phyloP scores from a whole-genome alignment of 495 filamentous ascomycete species.

The Tuber calosporum region DNA sequence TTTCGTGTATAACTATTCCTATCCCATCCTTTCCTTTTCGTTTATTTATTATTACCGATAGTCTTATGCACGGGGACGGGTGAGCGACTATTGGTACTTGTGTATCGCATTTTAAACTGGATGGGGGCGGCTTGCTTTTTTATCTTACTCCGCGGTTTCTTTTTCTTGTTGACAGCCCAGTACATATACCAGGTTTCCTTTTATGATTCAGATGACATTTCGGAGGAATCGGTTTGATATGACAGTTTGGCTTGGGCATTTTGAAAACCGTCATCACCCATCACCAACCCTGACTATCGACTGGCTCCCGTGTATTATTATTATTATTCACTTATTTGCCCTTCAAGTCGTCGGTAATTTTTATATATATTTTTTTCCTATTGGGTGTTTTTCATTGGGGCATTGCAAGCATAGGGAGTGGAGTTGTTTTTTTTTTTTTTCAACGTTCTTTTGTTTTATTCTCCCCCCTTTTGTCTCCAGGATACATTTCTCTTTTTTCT shows the following conservation, averaged over 20 bases:
- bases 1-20: conserved; percentile 15
- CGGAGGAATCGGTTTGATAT: conserved; percentile 23
- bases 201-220: conserved; percentile 11
- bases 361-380: conserved; percentile 4
- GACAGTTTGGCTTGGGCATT: conserved; percentile 9
- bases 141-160: conserved; percentile 21
- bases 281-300: conserved; percentile 12
- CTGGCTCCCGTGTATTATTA: conserved; percentile 29
- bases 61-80: conserved; percentile 7
- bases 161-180: conserved; percentile 12
- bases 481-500: conserved; percentile 34
- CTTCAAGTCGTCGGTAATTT: conserved; percentile 24
- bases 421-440: conserved; percentile 21
- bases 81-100: conserved; percentile 1
- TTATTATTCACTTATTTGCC: conserved; percentile 23
- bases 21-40: conserved; percentile 12
- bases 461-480: conserved; percentile 17
- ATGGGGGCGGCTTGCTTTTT: conserved; percentile 33
- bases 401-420: conserved; percentile 35
- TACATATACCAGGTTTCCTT: conserved; percentile 6
- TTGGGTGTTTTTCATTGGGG: conserved; percentile 30
- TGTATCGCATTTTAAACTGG: conserved; percentile 31
- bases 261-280: background rate
- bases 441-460: conserved; percentile 15
- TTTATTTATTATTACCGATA: conserved; percentile 19